These are phyloP conservation scores for Pterula multifida DNA, from an alignment of 1,284 basidiomycete species.

Conservation along the genomic window DNA sequence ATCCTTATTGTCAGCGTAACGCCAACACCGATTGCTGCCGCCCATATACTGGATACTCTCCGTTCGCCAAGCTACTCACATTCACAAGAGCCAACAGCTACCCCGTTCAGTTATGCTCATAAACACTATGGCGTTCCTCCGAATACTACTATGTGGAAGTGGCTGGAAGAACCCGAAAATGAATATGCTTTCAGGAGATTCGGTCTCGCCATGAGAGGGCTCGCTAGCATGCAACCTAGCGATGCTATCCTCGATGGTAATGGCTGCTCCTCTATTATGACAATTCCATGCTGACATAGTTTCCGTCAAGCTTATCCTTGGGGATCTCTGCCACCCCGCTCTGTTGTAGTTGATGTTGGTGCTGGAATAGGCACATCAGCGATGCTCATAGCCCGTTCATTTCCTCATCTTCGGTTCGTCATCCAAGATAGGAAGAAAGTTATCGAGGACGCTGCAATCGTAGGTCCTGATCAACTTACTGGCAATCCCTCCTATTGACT, in stretches of 20 bases:
- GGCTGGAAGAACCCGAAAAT: conserved; percentile 16
- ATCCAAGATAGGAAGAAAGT: not conserved
- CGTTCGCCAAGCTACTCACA: conserved; percentile 12
- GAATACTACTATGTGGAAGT: conserved; percentile 10
- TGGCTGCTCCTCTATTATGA: too few species aligned
- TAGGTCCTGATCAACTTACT: not conserved
- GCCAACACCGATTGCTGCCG: conserved; percentile 15
- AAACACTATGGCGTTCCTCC: conserved; percentile 11
- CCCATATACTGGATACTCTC: conserved; percentile 17
- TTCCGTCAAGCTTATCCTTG: not conserved
- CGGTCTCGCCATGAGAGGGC: conserved; percentile 13
- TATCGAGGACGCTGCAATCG: not conserved
- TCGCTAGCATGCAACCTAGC: not conserved
- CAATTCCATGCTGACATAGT: conserved; percentile 1
- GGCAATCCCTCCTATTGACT: not conserved
- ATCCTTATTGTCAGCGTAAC: conserved; percentile 12
- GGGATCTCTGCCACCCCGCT: not conserved
- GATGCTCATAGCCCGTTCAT: not conserved
- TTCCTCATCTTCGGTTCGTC: not conserved
- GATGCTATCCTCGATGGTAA: not conserved
- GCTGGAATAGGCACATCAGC: not conserved
- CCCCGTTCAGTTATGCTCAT: conserved; percentile 17
- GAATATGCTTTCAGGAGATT: conserved; percentile 12
- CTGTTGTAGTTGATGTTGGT: conserved; percentile 2
- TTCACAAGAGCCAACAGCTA: conserved; percentile 12